Evolutionary conservation across 768 basidiomycete genomes (phyloP).

Genomic region (Tremella yokohamensis): DNA sequence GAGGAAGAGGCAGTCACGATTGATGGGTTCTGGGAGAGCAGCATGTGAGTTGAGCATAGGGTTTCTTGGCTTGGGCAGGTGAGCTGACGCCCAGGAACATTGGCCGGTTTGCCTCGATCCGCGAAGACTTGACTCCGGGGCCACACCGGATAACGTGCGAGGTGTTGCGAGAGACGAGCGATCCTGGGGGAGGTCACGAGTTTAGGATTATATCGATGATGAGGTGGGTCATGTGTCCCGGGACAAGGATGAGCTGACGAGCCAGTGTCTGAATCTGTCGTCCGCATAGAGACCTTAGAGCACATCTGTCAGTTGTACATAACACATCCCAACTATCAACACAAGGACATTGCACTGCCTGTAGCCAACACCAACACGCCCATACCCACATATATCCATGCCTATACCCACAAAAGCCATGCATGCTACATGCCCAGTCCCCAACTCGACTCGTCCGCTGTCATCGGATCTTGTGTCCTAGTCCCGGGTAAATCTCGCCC

Average conservation of each 20-base stretch:
- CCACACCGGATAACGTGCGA: conserved; percentile 40
- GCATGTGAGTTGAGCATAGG: conserved; percentile 26
- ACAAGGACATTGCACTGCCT: too few relatives aligned
- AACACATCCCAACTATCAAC: too few relatives aligned
- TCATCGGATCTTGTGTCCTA: too few relatives aligned
- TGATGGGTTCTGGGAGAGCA: conserved; percentile 47
- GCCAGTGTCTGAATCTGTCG: conserved; percentile 5
- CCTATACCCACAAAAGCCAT: too few relatives aligned
- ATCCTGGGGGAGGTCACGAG: conserved; percentile 43
- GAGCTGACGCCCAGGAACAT: conserved; percentile 15
- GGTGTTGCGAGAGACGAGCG: conserved; percentile 34
- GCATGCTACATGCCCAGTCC: too few relatives aligned
- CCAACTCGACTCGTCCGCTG: too few relatives aligned
- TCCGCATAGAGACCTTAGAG: too few relatives aligned
- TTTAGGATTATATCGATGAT: conserved; percentile 47
- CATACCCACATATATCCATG: too few relatives aligned
- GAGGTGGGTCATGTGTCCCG: conserved; percentile 33
- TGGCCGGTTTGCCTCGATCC: conserved; percentile 25
- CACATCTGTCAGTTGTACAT: too few relatives aligned
- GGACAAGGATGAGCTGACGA: too few relatives aligned
- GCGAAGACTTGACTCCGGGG: conserved; percentile 32
- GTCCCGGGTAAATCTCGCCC: too few relatives aligned
- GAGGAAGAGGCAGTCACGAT: conserved; percentile 27
- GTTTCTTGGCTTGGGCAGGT: neutral
- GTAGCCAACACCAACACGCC: too few relatives aligned